Conservation (phyloP, 2,329 filamentous ascomycete species). For the Tolypocladium guangdongense region DNA sequence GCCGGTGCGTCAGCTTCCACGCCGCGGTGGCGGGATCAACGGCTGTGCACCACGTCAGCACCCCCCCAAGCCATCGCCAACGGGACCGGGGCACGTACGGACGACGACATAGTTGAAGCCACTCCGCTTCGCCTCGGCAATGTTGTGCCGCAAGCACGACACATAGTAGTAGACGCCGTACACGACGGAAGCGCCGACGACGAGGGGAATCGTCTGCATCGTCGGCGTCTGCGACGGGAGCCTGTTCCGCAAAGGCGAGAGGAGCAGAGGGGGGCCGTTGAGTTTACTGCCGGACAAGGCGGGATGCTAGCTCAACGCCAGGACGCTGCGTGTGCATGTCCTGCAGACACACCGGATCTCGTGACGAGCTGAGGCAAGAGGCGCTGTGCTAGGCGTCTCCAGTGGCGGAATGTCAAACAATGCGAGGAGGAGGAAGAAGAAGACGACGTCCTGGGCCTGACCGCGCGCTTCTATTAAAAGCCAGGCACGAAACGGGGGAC, state of each 20-base stretch:
- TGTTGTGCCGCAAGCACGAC: constrained; percentile 30
- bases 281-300: no score
- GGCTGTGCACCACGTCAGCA: constrained; percentile 21
- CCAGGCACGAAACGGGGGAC: no score
- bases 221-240: neutral
- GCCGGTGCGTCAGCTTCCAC: constrained; percentile 43
- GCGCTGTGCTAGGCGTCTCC: no score
- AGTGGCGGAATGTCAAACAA: no score
- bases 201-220: constrained; percentile 23
- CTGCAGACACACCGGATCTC: neutral
- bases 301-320: no score
- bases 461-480: no score
- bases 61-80: neutral
- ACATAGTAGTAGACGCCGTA: constrained; percentile 21
- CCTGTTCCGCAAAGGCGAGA: no score
- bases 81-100: constrained; percentile 30
- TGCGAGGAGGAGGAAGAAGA: no score
- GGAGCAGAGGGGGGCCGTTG: no score
- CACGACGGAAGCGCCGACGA: constrained; percentile 20
- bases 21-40: constrained; percentile 35
- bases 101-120: constrained; percentile 41
- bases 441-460: no score
- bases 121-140: constrained; percentile 36
- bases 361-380: neutral
- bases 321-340: neutral